Conservation (phyloP, 352 stramenopile species). For the Phytophthora tubulina region DNA sequence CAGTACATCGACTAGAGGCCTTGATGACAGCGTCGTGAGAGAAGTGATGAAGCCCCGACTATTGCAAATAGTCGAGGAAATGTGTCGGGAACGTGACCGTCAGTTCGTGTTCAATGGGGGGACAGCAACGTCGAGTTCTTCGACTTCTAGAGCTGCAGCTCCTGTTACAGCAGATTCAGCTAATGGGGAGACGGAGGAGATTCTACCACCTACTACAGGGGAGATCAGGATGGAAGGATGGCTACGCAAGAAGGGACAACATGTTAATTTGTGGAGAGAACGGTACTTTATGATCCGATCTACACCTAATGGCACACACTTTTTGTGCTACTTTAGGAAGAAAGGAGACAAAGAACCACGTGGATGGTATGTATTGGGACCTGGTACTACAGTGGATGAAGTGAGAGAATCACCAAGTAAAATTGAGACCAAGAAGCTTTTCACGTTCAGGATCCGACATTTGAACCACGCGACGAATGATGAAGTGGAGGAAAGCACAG, state of each 20-base stretch:
- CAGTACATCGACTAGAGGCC: slow-evolving; percentile 37
- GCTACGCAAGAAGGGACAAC: slow-evolving; percentile 88
- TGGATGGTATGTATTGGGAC: slow-evolving; percentile 83
- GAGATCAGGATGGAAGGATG: slow-evolving; percentile 90
- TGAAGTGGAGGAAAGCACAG: slow-evolving; percentile 54
- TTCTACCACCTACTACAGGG: slow-evolving; percentile 41
- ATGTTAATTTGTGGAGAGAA: slow-evolving; percentile 89
- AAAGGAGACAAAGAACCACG: slow-evolving; percentile 88
- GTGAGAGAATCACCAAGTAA: slow-evolving; percentile 87
- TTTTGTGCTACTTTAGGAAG: slow-evolving; percentile 86
- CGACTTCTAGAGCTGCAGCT: slow-evolving; percentile 22
- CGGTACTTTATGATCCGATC: slow-evolving; percentile 92
- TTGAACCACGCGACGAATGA: slow-evolving; percentile 60
- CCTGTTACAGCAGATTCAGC: slow-evolving; percentile 13
- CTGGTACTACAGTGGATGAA: slow-evolving; percentile 85
- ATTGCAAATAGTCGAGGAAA: slow-evolving; percentile 78
- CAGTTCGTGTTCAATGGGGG: slow-evolving; percentile 30
- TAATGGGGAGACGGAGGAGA: slow-evolving; percentile 14
- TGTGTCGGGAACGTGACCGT: slow-evolving; percentile 74
- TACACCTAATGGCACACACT: slow-evolving; percentile 80
- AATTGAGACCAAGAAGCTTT: slow-evolving; percentile 89
- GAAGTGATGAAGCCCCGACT: slow-evolving; percentile 84
- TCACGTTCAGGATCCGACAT: slow-evolving; percentile 84
- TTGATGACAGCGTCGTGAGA: slow-evolving; percentile 67
- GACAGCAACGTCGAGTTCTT: neutral